Evolutionary conservation across 2,329 filamentous ascomycete genomes (phyloP).

Genomic region (Nakataea oryzae): DNA sequence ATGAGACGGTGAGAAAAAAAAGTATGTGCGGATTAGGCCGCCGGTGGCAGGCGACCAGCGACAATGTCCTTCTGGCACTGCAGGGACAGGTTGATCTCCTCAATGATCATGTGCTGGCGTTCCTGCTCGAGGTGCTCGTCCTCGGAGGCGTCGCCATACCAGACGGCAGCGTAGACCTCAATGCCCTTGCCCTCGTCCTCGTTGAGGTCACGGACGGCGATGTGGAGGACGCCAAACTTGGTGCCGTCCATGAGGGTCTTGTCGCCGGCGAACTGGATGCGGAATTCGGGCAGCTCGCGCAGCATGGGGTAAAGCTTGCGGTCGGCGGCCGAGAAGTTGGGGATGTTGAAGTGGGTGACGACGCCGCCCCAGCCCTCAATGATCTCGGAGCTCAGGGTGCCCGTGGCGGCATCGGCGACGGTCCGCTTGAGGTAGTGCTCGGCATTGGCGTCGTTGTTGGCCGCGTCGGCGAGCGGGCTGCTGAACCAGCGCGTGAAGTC

Average conservation of each 20-base stretch:
- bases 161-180: constrained; percentile 12
- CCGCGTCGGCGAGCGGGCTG: constrained; percentile 13
- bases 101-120: constrained; percentile 13
- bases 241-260: constrained; percentile 12
- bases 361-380: constrained; percentile 12
- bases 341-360: constrained; percentile 21
- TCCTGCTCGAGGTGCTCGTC: constrained; percentile 14
- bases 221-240: constrained; percentile 13
- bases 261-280: constrained; percentile 14
- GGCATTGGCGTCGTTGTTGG: constrained; percentile 16
- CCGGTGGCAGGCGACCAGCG: neutral
- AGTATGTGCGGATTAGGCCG: neutral
- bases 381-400: constrained; percentile 12
- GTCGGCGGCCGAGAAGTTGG: constrained; percentile 16
- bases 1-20: neutral
- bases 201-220: constrained; percentile 10
- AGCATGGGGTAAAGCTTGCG: constrained; percentile 18
- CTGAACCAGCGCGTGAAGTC: constrained; percentile 14
- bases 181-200: constrained; percentile 6
- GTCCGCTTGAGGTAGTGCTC: constrained; percentile 18
- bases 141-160: constrained; percentile 11
- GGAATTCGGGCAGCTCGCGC: constrained; percentile 7
- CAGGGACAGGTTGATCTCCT: constrained; percentile 12
- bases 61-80: constrained; percentile 14
- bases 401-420: constrained; percentile 3